Evolutionary conservation across 805 yeast species (phyloP), one percentile per base, ranked within the genome.

Genomic region (Sugiyamaella qingdaonensis): DNA sequence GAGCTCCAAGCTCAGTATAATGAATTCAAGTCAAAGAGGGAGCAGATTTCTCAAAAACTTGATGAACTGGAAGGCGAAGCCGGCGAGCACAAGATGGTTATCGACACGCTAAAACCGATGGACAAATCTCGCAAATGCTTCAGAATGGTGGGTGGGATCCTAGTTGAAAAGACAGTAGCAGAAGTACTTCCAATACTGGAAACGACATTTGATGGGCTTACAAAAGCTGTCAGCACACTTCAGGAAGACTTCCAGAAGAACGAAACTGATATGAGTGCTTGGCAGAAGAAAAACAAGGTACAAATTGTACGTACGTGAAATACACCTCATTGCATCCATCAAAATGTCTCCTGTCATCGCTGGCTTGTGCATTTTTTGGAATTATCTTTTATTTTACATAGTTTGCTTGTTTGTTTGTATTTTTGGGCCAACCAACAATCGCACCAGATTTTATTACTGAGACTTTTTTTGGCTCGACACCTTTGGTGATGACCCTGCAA

Each of bases 91-190:
- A 73, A 73, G 35, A 70, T 85, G 14, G 94, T 86, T 1, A 62
- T 84, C 11, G 78, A 75, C 18, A 84, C 92, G 1, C 68, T 86
- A 31, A 58, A 68, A 42, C 72, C 70, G 0, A 73, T 81, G 9
- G 82, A 83, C 21, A 57, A 61, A 1, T 81, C 78, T 44, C 80
- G 99, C 56, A 83, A 84, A 65, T 89, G 97, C 64, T 90, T 82
- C 71, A 82, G 95, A 63, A 89, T 94, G 97, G 79, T 92, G 32
- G 97, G 97, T 24, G 95, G 96, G 9, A 96, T 91, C 2, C 75
- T 92, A 32, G 86, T 91, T 14, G 95, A 90, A 64, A 84, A 87
- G 59, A 77, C 83, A 2, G 94, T 89, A 3, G 83, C 77, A n/a
- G 89, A 87, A 39, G 94, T 91, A 2, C 69, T 78, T 2, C 84